phyloP scores from a whole-genome alignment of 257 asterid genomes.

The Perilla frutescens region DNA sequence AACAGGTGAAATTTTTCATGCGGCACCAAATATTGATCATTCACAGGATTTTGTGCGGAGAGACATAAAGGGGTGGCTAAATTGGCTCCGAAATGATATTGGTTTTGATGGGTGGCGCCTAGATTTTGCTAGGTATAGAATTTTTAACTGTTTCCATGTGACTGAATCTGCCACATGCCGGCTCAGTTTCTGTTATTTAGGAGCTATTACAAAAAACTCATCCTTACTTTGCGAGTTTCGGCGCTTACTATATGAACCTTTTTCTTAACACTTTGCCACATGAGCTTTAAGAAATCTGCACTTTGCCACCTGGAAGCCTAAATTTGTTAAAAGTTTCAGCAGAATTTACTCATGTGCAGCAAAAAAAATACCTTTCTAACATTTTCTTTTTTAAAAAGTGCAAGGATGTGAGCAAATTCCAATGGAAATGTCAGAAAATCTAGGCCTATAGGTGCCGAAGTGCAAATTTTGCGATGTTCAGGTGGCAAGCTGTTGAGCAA shows the following conservation, averaged over 20 bases:
- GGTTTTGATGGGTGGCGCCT: slow-evolving; percentile 74
- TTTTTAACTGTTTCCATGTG: background rate
- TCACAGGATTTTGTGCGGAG: slow-evolving; percentile 59
- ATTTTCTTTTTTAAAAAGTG: background rate
- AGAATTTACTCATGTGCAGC: background rate
- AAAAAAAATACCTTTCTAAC: background rate
- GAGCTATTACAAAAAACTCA: background rate
- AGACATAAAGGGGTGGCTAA: slow-evolving; percentile 58
- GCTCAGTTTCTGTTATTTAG: background rate
- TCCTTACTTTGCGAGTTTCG: slow-evolving; percentile 1
- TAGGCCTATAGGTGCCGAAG: background rate
- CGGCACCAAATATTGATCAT: slow-evolving; percentile 67
- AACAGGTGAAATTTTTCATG: slow-evolving; percentile 61
- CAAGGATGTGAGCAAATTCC: background rate
- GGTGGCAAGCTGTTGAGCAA: background rate
- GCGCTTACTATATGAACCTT: background rate
- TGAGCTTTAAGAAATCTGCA: background rate
- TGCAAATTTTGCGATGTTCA: background rate
- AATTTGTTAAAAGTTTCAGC: background rate
- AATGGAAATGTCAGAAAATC: background rate
- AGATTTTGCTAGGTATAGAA: slow-evolving; percentile 47
- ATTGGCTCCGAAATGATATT: slow-evolving; percentile 53
- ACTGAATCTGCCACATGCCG: background rate
- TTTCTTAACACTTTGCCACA: background rate
- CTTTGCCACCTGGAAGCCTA: background rate